Base-by-base conservation (phyloP, 805 yeast species). In the Candida palmyrensis region DNA sequence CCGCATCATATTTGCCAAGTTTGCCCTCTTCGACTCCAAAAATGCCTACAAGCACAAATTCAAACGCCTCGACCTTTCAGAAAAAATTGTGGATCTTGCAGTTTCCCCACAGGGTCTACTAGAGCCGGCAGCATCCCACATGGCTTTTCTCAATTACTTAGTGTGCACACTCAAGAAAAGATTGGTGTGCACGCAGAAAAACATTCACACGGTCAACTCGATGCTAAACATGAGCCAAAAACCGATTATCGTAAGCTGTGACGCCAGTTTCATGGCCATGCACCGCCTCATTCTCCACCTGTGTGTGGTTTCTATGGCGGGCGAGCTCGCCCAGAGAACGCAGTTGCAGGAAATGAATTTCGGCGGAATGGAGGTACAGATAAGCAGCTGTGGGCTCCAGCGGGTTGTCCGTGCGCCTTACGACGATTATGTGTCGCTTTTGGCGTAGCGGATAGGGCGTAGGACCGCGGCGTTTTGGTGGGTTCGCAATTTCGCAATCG, bases 181-280 rank as follows among this genome's bases (percentile, higher is more conserved):
- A 13, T 14, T 31, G 13, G 12, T 10, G 18, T 25, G n/a, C 14
- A 12, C 29, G 6, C 34, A 31, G 9, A 31, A 24, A 12, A 31
- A 31, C 15, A 11, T 31, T n/a, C 25, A 25, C 18, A 31, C 28
- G 4, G 28, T 31, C 11, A 31, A 31, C 28, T 31, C 34, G 6
- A 18, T 24, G 3, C 29, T 31, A 13, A 31, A 24, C 14, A 18
- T n/a, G 22, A 11, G 6, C 9, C 25, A 22, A n/a, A 24, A 14
- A n/a, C 28, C 34, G 8, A n/a, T 25, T 8, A 18, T n/a, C 7
- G 10, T 24, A 15, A 11, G 22, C 17, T 4, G 11, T 18, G 29
- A 6, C 17, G 3, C 22, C 29, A 15, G 5, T 10, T 17, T 12
- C 21, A 18, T 18, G 7, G 8, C 13, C 13, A 24, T 31, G 22